Evolutionary conservation across 208 protist species (phyloP).

Genomic region (Crithidia expoeki): DNA sequence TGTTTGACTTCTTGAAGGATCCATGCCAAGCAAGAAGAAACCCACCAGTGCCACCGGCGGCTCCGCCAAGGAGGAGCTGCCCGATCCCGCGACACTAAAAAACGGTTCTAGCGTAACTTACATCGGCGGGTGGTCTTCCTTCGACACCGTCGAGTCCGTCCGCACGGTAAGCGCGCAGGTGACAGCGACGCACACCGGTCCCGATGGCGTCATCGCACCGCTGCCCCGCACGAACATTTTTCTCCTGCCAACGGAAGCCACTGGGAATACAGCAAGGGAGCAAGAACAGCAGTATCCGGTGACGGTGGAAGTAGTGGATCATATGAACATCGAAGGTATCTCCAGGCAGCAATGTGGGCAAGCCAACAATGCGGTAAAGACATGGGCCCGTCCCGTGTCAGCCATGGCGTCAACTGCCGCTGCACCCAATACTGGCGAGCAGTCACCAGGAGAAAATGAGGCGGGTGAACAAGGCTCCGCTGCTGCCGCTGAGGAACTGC

Average conservation of each 20-base stretch:
- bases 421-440: neutral
- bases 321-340: slow-evolving; percentile 72
- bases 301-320: slow-evolving; percentile 47
- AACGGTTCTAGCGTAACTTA: slow-evolving; percentile 67
- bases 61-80: slow-evolving; percentile 68
- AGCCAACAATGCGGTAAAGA: slow-evolving; percentile 14
- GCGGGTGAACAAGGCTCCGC: neutral
- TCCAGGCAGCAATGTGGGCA: slow-evolving; percentile 32
- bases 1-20: neutral
- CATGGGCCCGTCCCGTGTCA: neutral
- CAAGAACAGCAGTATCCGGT: slow-evolving; percentile 8
- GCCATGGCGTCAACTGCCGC: neutral
- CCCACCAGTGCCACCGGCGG: slow-evolving; percentile 35
- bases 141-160: slow-evolving; percentile 56
- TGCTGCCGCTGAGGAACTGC: neutral
- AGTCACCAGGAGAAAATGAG: neutral
- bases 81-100: slow-evolving; percentile 55
- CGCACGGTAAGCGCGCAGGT: slow-evolving; percentile 50
- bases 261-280: neutral
- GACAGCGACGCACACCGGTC: slow-evolving; percentile 50
- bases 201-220: slow-evolving; percentile 48
- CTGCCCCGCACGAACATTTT: slow-evolving; percentile 74
- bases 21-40: slow-evolving; percentile 47
- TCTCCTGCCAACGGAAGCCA: slow-evolving; percentile 38
- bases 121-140: slow-evolving; percentile 80